Evolutionary conservation across 176 grass and related monocot genomes (phyloP).

Genomic region (Cenchrus purpureus): DNA sequence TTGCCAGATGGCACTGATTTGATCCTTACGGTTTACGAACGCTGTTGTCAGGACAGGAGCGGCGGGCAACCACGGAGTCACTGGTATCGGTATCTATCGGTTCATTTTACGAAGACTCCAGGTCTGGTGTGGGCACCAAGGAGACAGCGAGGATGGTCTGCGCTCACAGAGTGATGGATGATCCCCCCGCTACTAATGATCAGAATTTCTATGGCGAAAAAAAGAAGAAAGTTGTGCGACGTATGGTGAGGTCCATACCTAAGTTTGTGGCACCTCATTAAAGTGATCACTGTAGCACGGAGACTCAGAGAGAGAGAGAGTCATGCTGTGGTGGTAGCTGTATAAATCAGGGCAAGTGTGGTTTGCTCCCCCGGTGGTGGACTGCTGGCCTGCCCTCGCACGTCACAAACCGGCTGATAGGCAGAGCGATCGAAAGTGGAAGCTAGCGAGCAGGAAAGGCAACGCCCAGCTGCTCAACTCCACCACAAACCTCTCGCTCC

Average conservation of each 20-base stretch:
- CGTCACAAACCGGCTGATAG: slow-evolving; percentile 29
- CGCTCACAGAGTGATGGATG: background rate
- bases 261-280: background rate
- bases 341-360: slow-evolving; percentile 45
- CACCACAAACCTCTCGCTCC: background rate
- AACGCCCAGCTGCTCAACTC: slow-evolving; percentile 24
- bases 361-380: slow-evolving; percentile 39
- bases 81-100: background rate
- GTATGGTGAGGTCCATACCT: slow-evolving; percentile 9
- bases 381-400: slow-evolving; percentile 44
- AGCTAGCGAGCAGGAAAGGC: slow-evolving; percentile 31
- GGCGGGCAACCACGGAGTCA: background rate
- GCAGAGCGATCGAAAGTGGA: slow-evolving; percentile 40
- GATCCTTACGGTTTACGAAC: background rate
- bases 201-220: background rate
- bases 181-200: background rate
- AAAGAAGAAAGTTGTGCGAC: background rate
- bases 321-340: background rate
- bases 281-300: slow-evolving; percentile 21
- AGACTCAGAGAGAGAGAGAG: background rate
- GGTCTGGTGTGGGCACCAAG: slow-evolving; percentile 17
- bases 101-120: background rate
- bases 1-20: too few relatives aligned
- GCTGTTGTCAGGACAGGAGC: background rate
- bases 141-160: slow-evolving; percentile 12